Base-by-base conservation (phyloP, 2,329 filamentous ascomycete species). In the Fusarium sp. region DNA sequence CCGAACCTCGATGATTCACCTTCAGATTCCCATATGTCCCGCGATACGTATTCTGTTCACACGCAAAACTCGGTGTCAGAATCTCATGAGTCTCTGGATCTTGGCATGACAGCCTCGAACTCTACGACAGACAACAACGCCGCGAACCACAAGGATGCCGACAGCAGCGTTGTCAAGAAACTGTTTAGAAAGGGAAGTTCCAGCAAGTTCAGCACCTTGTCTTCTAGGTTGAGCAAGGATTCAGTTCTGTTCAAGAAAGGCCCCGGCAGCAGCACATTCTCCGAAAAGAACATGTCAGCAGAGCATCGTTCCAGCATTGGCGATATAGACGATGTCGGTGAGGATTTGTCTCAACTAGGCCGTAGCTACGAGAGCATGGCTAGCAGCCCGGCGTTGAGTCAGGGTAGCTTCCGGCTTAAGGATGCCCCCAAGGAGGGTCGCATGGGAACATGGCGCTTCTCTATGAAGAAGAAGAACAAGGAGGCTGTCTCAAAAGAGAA, bases 161-260 rank as follows among this genome's bases (percentile, higher is more conserved):
- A 88, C 51, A 87, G 88, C 51, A 87, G 87, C 64, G 85, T 87
- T 53, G 79, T 89, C 67, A 80, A 84, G 74, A 86, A 89, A 74
- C 80, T 90, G 47, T 85, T 90, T 56, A 85, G 88, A 31, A 90
- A 90, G 78, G 86, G 88, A 48, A 89, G 87, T 75, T 88, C 87
- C 9, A 84, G 86, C 76, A 90, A 90, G 78, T 90, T 90, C 75
- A 87, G 86, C 46, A 63, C 60, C 75, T 80, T 90, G 60, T 84
- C 87, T 14, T 87, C 86, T 47, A 76, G 86, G 58, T 72, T 85
- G 20, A 81, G 82, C 50, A 90, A 87, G 71, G 84, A 86, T 45
- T 82, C 83, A 27, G 76, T 80, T 11, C 76, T 87, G 25, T 87
- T 87, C 69, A 88, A 89, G 80, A 89, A 88, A 71, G 85, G 84